Conservation (phyloP, 805 yeast species). For the Lipomyces yamanashiensis region DNA sequence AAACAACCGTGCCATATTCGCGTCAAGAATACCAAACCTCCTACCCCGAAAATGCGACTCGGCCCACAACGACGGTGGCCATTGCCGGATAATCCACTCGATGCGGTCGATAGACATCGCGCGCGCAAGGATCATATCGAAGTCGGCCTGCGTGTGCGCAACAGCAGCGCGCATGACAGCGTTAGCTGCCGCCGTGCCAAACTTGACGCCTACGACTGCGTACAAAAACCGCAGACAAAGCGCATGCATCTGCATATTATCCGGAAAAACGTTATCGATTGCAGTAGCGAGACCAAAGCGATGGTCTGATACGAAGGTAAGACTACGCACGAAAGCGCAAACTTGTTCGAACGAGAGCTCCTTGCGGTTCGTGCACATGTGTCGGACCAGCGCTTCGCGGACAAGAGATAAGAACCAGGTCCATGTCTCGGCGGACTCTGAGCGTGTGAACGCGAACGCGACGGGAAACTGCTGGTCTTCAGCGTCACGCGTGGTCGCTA, state of each 20-base stretch:
- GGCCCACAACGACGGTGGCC: constrained; percentile 29
- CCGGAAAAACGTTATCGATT: constrained; percentile 19
- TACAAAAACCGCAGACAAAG: constrained; percentile 23
- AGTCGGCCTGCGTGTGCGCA: constrained; percentile 15
- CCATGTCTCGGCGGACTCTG: constrained; percentile 15
- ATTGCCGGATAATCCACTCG: constrained; percentile 11
- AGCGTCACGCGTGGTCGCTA: constrained; percentile 27
- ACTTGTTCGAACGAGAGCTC: constrained; percentile 12
- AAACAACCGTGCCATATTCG: constrained; percentile 23
- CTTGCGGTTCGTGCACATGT: constrained; percentile 8
- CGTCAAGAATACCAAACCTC: constrained; percentile 23
- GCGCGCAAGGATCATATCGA: constrained; percentile 2
- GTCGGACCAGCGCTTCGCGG: constrained; percentile 18
- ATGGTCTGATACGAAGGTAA: constrained; percentile 26
- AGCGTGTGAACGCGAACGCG: constrained; percentile 21
- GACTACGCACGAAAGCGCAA: constrained; percentile 9
- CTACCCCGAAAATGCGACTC: constrained; percentile 21
- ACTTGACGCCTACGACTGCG: constrained; percentile 16
- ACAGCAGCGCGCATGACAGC: constrained; percentile 21
- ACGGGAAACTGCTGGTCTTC: constrained; percentile 26
- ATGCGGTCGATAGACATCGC: constrained; percentile 7
- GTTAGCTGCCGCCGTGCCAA: constrained; percentile 21
- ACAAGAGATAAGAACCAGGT: constrained; percentile 22
- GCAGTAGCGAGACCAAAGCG: constrained; percentile 17
- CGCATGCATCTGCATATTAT: constrained; percentile 17